Conservation (phyloP, 2,329 filamentous ascomycete genomes). For the Sporothrix brasiliensis region DNA sequence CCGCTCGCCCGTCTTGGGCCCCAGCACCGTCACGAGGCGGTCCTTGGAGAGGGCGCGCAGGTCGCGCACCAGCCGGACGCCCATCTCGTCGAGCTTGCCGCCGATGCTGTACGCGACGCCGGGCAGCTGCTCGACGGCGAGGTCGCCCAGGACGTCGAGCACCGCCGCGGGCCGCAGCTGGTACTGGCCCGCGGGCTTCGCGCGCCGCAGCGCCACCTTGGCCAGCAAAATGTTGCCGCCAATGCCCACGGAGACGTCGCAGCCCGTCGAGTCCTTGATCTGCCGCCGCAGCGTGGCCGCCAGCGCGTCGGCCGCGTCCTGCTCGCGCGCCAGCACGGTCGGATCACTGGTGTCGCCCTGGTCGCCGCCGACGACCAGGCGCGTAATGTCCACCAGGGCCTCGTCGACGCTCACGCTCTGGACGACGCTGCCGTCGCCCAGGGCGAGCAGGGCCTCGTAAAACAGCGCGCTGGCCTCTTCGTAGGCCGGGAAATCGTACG, state of each 20-base stretch:
- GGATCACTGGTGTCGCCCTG: conserved; percentile 62
- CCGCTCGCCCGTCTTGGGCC: conserved; percentile 90
- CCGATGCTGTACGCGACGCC: conserved; percentile 91
- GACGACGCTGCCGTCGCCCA: conserved; percentile 69
- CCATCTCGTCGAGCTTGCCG: conserved; percentile 83
- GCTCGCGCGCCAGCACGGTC: conserved; percentile 73
- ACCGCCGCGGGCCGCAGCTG: conserved; percentile 80
- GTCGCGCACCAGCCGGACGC: conserved; percentile 80
- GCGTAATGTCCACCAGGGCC: conserved; percentile 81
- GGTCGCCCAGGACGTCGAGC: conserved; percentile 72
- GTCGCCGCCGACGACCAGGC: conserved; percentile 65
- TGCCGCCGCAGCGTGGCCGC: conserved; percentile 66
- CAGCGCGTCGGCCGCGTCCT: conserved; percentile 74
- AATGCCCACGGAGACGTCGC: conserved; percentile 89
- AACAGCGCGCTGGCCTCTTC: conserved; percentile 88
- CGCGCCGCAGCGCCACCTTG: conserved; percentile 85
- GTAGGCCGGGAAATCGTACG: conserved; percentile 93
- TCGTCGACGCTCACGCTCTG: conserved; percentile 98
- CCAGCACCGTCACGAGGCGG: conserved; percentile 70
- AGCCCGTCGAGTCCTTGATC: conserved; percentile 75
- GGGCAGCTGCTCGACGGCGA: conserved; percentile 80
- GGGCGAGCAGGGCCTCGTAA: conserved; percentile 78
- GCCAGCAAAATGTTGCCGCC: conserved; percentile 88
- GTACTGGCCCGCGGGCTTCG: conserved; percentile 91
- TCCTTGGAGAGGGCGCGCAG: conserved; percentile 77